Conservation (phyloP, 768 basidiomycete species). For the Phaeolepiota aurea region DNA sequence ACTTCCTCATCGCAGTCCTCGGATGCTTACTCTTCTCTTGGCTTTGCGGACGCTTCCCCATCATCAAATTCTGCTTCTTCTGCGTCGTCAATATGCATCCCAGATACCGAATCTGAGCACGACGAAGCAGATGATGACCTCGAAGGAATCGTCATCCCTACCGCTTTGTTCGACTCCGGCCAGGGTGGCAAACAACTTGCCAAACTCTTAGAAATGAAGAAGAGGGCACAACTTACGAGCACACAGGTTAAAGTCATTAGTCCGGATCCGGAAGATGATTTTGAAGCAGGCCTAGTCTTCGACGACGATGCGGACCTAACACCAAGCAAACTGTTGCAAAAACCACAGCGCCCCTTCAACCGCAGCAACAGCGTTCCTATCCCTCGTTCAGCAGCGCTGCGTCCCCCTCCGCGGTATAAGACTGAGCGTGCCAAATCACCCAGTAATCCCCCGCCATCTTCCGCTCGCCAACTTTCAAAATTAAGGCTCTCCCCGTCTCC, state of each 20-base stretch:
- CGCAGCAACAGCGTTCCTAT: constrained; percentile 58
- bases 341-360: constrained; percentile 30
- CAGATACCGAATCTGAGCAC: constrained; percentile 67
- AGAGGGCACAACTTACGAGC: constrained; percentile 36
- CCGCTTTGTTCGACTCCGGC: constrained; percentile 67
- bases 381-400: constrained; percentile 36
- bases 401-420: constrained; percentile 59
- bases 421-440: constrained; percentile 68
- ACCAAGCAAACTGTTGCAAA: constrained; percentile 59
- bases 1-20: constrained; percentile 83
- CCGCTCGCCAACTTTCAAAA: constrained; percentile 58
- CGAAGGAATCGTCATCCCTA: constrained; percentile 75
- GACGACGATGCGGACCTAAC: constrained; percentile 79
- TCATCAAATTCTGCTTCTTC: constrained; percentile 69
- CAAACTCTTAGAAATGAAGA: constrained; percentile 45
- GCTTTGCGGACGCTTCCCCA: constrained; percentile 62
- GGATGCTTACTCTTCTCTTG: constrained; percentile 74
- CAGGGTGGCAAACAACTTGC: constrained; percentile 44
- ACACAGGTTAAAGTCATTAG: constrained; percentile 37
- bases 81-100: constrained; percentile 53
- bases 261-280: constrained; percentile 75
- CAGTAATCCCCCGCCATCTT: constrained; percentile 59
- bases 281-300: constrained; percentile 78
- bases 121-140: constrained; percentile 68
- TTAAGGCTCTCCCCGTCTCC: constrained; percentile 65